Percentiles rank a stretch among this genome's conserved stretches.
Evolutionary conservation across 345 rosid species (phyloP).

Genomic region (Moricandia moricandioides): DNA sequence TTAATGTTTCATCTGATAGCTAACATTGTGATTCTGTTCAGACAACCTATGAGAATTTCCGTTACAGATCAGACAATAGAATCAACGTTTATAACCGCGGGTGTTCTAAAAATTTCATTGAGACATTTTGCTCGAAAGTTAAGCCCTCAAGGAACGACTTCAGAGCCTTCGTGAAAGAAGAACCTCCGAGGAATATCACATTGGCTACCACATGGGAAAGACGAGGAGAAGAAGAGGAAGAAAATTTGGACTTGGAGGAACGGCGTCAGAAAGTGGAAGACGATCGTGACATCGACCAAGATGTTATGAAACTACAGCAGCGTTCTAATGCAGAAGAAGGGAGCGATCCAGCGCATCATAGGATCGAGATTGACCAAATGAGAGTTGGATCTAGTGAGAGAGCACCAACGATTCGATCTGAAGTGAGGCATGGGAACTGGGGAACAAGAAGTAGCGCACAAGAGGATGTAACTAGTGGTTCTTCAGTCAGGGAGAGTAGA

Average conservation of each 20-base stretch:
- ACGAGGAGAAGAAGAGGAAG: slow-evolving; percentile 55
- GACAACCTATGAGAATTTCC: slow-evolving; percentile 95
- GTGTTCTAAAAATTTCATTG: slow-evolving; percentile 61
- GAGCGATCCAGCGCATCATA: slow-evolving; percentile 46
- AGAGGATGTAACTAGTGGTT: slow-evolving; percentile 50
- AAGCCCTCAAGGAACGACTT: slow-evolving; percentile 81
- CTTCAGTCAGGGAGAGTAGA: slow-evolving; percentile 56
- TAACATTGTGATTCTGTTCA: slow-evolving; percentile 13
- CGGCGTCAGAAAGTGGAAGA: slow-evolving; percentile 89
- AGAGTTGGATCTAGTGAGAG: slow-evolving; percentile 53
- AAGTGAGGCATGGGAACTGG: slow-evolving; percentile 65
- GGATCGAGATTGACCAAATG: slow-evolving; percentile 50
- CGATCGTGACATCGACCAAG: slow-evolving; percentile 82
- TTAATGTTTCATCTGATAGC: background rate
- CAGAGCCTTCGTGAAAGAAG: slow-evolving; percentile 61
- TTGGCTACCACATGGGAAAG: slow-evolving; percentile 34
- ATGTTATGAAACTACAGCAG: slow-evolving; percentile 79
- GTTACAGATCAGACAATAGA: slow-evolving; percentile 76
- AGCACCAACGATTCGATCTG: slow-evolving; percentile 64
- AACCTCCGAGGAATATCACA: slow-evolving; percentile 44
- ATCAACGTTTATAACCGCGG: slow-evolving; percentile 62
- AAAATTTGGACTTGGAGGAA: slow-evolving; percentile 32
- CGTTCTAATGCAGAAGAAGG: slow-evolving; percentile 72
- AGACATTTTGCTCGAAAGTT: slow-evolving; percentile 68
- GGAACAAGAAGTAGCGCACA: slow-evolving; percentile 45